Percentiles rank a stretch among this genome's conserved stretches.
Evolutionary conservation across 331 rosid genomes (phyloP).

Genomic region (Malus hybrid): DNA sequence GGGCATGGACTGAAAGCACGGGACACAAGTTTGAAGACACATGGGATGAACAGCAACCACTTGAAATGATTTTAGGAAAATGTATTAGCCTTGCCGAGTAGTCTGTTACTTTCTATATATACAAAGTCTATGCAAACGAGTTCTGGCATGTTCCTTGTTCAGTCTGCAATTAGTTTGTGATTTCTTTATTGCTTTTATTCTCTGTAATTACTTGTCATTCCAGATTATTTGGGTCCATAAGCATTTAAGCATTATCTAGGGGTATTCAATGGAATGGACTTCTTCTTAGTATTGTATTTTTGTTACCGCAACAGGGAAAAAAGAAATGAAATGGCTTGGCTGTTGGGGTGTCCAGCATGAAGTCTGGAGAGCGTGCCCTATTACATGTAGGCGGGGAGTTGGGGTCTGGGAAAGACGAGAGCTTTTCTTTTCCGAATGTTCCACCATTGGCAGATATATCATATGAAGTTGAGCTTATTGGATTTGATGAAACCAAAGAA

Average conservation of each 20-base stretch:
- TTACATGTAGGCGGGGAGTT: constrained; percentile 89
- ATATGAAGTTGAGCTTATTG: constrained; percentile 91
- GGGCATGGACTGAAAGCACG: constrained; percentile 82
- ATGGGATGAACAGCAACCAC: constrained; percentile 73
- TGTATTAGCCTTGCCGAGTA: constrained; percentile 32
- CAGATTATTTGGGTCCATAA: background rate
- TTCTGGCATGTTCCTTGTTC: background rate
- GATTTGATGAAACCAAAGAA: constrained; percentile 85
- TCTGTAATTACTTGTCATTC: background rate
- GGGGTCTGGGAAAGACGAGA: constrained; percentile 78
- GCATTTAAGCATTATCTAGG: background rate
- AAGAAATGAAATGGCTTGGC: constrained; percentile 86
- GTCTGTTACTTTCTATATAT: background rate
- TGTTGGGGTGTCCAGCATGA: constrained; percentile 80
- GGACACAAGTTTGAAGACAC: constrained; percentile 93
- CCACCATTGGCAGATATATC: constrained; percentile 88
- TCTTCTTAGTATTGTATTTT: background rate
- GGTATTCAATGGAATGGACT: background rate
- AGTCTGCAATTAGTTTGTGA: background rate
- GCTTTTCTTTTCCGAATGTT: constrained; percentile 84
- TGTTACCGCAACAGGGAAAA: constrained; percentile 59
- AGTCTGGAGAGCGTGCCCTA: constrained; percentile 74
- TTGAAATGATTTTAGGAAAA: constrained; percentile 79
- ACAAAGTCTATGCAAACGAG: background rate
- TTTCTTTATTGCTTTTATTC: background rate